A percentile compares a stretch with the other conserved stretches of the same genome.
phyloP scores from a whole-genome alignment of 345 rosid species.

The Populus simonii region DNA sequence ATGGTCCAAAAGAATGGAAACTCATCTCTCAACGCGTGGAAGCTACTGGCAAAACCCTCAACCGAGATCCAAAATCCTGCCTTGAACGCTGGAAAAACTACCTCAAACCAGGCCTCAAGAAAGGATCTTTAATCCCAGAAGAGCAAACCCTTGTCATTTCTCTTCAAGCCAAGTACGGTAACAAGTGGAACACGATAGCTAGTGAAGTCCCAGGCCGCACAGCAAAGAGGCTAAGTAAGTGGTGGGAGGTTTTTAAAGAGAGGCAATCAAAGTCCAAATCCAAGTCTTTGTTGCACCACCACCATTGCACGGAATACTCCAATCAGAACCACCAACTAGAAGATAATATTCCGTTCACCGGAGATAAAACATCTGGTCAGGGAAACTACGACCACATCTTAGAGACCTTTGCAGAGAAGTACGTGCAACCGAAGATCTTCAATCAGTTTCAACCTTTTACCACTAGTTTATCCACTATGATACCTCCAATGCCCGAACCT shows the following conservation, averaged over 20 bases:
- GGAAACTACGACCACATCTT: conserved; percentile 85
- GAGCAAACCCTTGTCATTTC: conserved; percentile 88
- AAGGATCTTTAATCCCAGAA: conserved; percentile 86
- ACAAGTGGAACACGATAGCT: conserved; percentile 99
- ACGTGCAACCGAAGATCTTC: conserved; percentile 38
- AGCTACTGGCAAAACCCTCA: conserved; percentile 40
- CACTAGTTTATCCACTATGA: conserved; percentile 66
- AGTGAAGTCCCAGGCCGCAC: conserved; percentile 96
- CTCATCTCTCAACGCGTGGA: conserved; percentile 92
- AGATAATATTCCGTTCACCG: conserved; percentile 14
- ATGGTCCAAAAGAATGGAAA: conserved; percentile 96
- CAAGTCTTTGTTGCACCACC: neutral
- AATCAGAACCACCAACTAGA: neutral
- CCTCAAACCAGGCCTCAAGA: conserved; percentile 97
- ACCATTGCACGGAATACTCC: neutral
- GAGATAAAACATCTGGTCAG: conserved; percentile 75
- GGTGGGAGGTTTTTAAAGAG: conserved; percentile 99
- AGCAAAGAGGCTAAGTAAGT: conserved; percentile 89
- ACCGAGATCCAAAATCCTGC: conserved; percentile 95
- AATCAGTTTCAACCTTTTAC: conserved; percentile 33
- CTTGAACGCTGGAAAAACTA: conserved; percentile 96
- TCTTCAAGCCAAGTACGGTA: conserved; percentile 92
- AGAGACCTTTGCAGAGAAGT: conserved; percentile 91
- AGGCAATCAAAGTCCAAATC: conserved; percentile 38
- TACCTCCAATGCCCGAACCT: conserved; percentile 54